These are phyloP conservation scores for Nicotiana tomentosiformis DNA, from an alignment of 257 asterid species.

Conservation along the genomic window DNA sequence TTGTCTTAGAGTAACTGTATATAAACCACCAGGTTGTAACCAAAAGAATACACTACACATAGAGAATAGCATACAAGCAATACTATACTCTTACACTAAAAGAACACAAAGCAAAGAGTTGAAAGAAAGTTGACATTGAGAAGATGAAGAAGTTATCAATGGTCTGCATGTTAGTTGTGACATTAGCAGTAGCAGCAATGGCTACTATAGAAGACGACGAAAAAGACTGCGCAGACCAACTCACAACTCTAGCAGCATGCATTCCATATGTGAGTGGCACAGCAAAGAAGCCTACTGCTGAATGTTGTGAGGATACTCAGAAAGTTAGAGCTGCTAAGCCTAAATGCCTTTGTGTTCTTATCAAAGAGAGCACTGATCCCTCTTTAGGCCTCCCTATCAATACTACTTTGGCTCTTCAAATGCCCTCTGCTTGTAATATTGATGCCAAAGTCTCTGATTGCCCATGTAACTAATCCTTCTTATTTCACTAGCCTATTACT, in stretches of 20 bases:
- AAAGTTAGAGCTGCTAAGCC: slow-evolving; percentile 47
- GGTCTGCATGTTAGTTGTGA: neutral
- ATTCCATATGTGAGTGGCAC: slow-evolving; percentile 60
- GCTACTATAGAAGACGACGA: slow-evolving; percentile 45
- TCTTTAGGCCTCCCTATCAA: slow-evolving; percentile 58
- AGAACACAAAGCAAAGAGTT: neutral
- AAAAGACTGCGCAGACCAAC: slow-evolving; percentile 58
- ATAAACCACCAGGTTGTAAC: neutral
- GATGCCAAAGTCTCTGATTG: slow-evolving; percentile 64
- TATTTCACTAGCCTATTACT: neutral
- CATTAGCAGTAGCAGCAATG: slow-evolving; percentile 13
- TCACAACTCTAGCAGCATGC: slow-evolving; percentile 47
- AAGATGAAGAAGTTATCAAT: neutral
- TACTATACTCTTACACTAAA: neutral
- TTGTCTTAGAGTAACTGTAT: neutral
- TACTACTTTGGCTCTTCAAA: slow-evolving; percentile 62
- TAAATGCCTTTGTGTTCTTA: slow-evolving; percentile 61
- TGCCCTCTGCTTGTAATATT: slow-evolving; percentile 52
- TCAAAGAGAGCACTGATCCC: slow-evolving; percentile 61
- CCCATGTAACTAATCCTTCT: slow-evolving; percentile 32
- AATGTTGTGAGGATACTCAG: slow-evolving; percentile 46
- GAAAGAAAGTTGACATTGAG: no score
- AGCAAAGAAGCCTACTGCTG: slow-evolving; percentile 46
- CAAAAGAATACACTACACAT: neutral
- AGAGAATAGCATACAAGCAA: neutral